Base-by-base conservation (phyloP, 352 stramenopile species). In the Phytophthora macrochlamydospora region DNA sequence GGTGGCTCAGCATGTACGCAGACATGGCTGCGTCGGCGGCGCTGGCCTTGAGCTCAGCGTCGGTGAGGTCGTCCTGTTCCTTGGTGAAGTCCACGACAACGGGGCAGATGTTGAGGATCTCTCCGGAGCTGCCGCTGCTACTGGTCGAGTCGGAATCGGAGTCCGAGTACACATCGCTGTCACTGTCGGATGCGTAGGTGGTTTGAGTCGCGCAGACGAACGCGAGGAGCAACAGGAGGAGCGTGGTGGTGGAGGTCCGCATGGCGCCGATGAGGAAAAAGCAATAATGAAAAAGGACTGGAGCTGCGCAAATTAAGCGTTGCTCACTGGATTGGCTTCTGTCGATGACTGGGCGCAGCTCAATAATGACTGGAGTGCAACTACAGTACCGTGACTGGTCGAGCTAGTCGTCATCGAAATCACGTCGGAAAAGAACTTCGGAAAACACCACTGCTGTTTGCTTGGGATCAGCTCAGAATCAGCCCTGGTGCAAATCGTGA, bases 11-110 rank as follows among this genome's bases (percentile, higher is more conserved):
- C 43, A 49, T 49, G 43, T 49, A 49, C 8, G 43, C 43, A 49
- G 43, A 49, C 43, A 49, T 49, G 43, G 43, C 43, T 49, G 43
- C 43, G 43, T 49, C 43, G 14, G 43, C 43, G 43, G 43, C 43
- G 13, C 29, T 49, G 43, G 43, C 43, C 43, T 49, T 49, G 8
- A 49, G 9, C 43, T 49, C 43, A n/a, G 43, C 43, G 14, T 49
- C 43, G 43, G 43, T 29, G 4, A 49, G 43, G 13, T 49, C 43
- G 29, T 49, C 43, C 7, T 49, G 43, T 7, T 49, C 43, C 18
- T 24, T 24, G 7, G 43, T 49, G 43, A 49, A 49, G 13, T 49
- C 43, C 13, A 29, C 43, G 14, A 49, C 43, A n/a, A 49, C 43
- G 43, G 43, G 43, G 13, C 43, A 49, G 29, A 49, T 24, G 13